These are phyloP conservation scores for Daedalea quercina DNA, from an alignment of 768 basidiomycete species.

Conservation along the genomic window DNA sequence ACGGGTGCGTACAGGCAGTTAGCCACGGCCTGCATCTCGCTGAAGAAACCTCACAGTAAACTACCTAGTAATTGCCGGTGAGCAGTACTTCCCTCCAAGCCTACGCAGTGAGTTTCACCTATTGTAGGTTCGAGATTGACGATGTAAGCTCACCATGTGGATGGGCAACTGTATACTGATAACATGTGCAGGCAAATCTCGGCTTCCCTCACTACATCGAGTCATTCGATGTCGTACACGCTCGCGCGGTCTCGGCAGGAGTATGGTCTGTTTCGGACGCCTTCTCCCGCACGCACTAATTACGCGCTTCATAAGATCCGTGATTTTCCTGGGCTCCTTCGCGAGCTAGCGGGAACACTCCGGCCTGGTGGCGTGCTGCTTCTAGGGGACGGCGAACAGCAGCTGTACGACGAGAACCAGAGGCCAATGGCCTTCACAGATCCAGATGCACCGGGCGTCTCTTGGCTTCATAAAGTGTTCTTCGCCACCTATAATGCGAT, in stretches of 20 bases:
- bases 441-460: slow-evolving; percentile 16
- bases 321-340: slow-evolving; percentile 22
- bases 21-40: background rate
- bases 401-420: slow-evolving; percentile 24
- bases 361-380: slow-evolving; percentile 26
- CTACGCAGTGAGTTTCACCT: background rate
- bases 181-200: slow-evolving; percentile 22
- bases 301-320: slow-evolving; percentile 18
- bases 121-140: slow-evolving; percentile 27
- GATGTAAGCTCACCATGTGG: slow-evolving; percentile 20
- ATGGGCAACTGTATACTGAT: slow-evolving; percentile 1
- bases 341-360: slow-evolving; percentile 20
- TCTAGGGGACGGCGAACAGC: slow-evolving; percentile 27
- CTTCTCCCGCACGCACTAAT: background rate
- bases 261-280: slow-evolving; percentile 13
- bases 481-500: slow-evolving; percentile 26
- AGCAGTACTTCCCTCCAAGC: slow-evolving; percentile 4
- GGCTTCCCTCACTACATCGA: slow-evolving; percentile 27
- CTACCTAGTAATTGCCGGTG: slow-evolving; percentile 26
- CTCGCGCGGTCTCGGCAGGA: slow-evolving; percentile 23
- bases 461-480: slow-evolving; percentile 24
- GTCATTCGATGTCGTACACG: slow-evolving; percentile 26
- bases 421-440: slow-evolving; percentile 18
- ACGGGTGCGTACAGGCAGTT: slow-evolving; percentile 13
- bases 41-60: slow-evolving; percentile 11